A percentile compares a stretch with the other conserved stretches of the same genome.
These are phyloP conservation scores for Leccinum barrowsii DNA, from an alignment of 768 basidiomycete genomes.

Conservation along the genomic window DNA sequence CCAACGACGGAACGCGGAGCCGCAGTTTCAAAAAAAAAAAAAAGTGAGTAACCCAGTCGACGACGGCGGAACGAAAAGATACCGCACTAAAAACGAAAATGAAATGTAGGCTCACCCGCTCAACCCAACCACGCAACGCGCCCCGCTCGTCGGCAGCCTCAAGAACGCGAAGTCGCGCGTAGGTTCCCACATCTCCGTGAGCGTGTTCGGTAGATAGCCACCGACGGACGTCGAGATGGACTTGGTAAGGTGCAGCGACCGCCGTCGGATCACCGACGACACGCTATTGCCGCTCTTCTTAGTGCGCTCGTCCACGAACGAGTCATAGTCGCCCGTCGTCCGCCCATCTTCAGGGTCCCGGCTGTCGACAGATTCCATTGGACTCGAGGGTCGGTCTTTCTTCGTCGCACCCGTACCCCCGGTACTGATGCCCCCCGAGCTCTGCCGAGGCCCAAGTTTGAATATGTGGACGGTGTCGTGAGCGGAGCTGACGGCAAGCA, in stretches of 20 bases:
- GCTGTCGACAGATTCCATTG: conserved; percentile 64
- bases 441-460: conserved; percentile 58
- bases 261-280: conserved; percentile 62
- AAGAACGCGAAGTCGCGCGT: conserved; percentile 91
- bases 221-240: conserved; percentile 75
- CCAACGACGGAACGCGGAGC: neutral
- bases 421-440: conserved; percentile 2
- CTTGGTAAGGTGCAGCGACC: conserved; percentile 73
- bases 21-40: neutral
- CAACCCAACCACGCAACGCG: conserved; percentile 83
- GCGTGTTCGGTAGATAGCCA: conserved; percentile 79
- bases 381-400: conserved; percentile 45
- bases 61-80: neutral
- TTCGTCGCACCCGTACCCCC: conserved; percentile 12
- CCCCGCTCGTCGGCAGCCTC: conserved; percentile 73
- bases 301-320: conserved; percentile 62
- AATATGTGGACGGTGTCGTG: conserved; percentile 97
- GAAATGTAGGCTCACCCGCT: conserved; percentile 61
- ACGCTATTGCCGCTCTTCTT: conserved; percentile 49
- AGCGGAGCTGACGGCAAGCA: conserved; percentile 89
- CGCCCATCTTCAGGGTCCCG: conserved; percentile 51
- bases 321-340: conserved; percentile 75
- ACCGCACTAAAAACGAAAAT: neutral
- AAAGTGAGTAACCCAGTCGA: neutral
- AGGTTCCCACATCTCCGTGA: conserved; percentile 98